Conservation (phyloP, 2,329 filamentous ascomycete species). For the Pseudogymnoascus sp. region DNA sequence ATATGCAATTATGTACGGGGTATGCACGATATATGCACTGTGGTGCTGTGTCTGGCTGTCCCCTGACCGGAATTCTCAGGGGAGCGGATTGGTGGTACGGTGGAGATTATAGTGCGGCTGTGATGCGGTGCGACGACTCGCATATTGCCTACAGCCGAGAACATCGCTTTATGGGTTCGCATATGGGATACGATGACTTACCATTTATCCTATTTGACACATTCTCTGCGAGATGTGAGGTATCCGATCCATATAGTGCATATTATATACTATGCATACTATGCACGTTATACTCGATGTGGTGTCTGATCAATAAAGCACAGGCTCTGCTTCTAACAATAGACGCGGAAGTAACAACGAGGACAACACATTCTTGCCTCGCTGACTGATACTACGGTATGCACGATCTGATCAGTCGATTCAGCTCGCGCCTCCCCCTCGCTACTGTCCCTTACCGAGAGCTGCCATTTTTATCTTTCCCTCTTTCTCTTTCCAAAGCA, state of each 20-base stretch:
- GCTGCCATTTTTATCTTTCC: not conserved
- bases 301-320: not conserved
- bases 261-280: not conserved
- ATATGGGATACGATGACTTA: not conserved
- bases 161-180: not conserved
- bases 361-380: not conserved
- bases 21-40: not conserved
- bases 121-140: not conserved
- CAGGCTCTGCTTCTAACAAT: not conserved
- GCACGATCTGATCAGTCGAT: not conserved
- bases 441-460: not conserved
- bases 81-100: not conserved
- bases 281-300: not conserved
- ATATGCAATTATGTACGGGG: slow-evolving; percentile 4
- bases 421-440: not conserved
- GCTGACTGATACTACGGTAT: not conserved
- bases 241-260: not conserved
- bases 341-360: not conserved
- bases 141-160: not conserved
- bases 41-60: not conserved
- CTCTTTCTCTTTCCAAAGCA: not conserved
- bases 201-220: not conserved
- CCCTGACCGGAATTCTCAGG: not conserved
- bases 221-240: not conserved
- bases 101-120: not conserved